Evolutionary conservation across 2,329 filamentous ascomycete species (phyloP), one percentile per base, ranked within the genome.

Genomic region (Aspergillus proliferans): DNA sequence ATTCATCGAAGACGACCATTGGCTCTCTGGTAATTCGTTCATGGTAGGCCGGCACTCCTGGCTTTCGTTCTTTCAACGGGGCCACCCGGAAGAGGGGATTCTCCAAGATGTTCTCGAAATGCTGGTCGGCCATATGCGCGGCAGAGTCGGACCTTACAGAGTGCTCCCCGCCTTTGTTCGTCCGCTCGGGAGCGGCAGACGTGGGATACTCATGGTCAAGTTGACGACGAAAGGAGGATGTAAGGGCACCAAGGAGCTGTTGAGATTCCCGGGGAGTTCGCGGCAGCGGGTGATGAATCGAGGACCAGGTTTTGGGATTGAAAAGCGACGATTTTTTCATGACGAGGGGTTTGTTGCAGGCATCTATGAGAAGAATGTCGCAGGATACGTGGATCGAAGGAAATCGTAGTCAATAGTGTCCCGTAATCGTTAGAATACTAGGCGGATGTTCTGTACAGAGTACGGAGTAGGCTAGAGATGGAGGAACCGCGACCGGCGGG

Each of bases 221-320:
- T 50, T 85, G 81, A 45, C 76, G 72, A 55, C 81, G 76, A 63
- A 86, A 86, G 10, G 82, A 85, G 38, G 74, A 76, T 19, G 81
- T 84, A 54, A 86, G 75, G 18, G 82, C 72, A 47, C 71, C 75
- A 38, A 86, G 74, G 6, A 86, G 71, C 57, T 81, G 76, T 52
- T 80, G 72, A 14, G 78, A 82, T 58, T 86, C 80, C 49, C 75
- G 75, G 4, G 75, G 71, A 22, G 75, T 80, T 14, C 83, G 71
- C 21, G 82, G 70, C 26, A 71, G 65, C 43, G 72, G 74, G 39
- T 69, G 71, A 55, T 78, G 74, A 38, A 85, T 73, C 61, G 78
- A 82, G 22, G 75, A 72, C 62, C 81, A 72, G 19, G 74, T 68
- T 48, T 71, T 76, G 53, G 79, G 71, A 39, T 69, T 66, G 39